Evolutionary conservation across 768 basidiomycete genomes (phyloP).

Genomic region (Sarcodon sp.): DNA sequence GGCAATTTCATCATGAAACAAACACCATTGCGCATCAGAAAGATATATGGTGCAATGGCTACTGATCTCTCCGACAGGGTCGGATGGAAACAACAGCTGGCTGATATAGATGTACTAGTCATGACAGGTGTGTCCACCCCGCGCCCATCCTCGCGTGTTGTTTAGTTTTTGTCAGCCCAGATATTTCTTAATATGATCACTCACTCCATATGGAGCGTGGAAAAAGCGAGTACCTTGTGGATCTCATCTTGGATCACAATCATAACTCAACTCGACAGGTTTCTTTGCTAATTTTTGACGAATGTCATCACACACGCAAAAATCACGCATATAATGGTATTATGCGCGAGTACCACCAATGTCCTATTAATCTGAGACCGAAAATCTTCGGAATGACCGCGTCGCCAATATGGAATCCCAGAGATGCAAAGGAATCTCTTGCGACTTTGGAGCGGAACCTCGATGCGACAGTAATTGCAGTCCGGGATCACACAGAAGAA

Average conservation of each 20-base stretch:
- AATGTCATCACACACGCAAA: slow-evolving; percentile 44
- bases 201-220: slow-evolving; percentile 72
- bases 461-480: slow-evolving; percentile 64
- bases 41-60: slow-evolving; percentile 61
- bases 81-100: slow-evolving; percentile 54
- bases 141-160: not conserved
- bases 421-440: slow-evolving; percentile 52
- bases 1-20: slow-evolving; percentile 49
- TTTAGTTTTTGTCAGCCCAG: slow-evolving; percentile 38
- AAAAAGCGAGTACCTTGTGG: slow-evolving; percentile 25
- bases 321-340: slow-evolving; percentile 46
- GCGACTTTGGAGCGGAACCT: slow-evolving; percentile 53
- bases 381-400: slow-evolving; percentile 94
- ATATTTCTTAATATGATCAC: slow-evolving; percentile 71
- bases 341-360: slow-evolving; percentile 43
- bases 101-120: slow-evolving; percentile 61
- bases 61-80: slow-evolving; percentile 54
- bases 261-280: slow-evolving; percentile 21
- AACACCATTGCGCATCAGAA: slow-evolving; percentile 52
- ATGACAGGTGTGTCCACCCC: slow-evolving; percentile 55
- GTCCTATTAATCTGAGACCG: slow-evolving; percentile 32
- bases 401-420: slow-evolving; percentile 76
- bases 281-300: slow-evolving; percentile 42
- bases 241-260: not conserved
- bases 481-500: slow-evolving; percentile 58